Evolutionary conservation across 805 yeast genomes (phyloP), one percentile per base, ranked within the genome.

Genomic region (Kodamaea fukazawae): DNA sequence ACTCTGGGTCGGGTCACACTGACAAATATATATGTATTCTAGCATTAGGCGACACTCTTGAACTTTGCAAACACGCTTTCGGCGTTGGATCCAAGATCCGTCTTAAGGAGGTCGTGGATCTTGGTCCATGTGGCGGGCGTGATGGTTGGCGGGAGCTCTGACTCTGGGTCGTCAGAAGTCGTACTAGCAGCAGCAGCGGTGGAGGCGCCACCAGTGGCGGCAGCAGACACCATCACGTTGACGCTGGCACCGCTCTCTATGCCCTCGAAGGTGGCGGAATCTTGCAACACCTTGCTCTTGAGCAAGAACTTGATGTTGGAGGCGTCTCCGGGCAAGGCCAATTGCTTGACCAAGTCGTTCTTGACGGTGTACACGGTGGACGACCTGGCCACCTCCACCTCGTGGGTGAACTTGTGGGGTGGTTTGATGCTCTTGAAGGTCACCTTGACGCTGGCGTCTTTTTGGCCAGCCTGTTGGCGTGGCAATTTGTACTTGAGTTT

Each of bases 391-490:
- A 53, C 64, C 40, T 36, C 50, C 40, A 69, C 47, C 28, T 45
- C 57, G 4, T 54, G 45, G 28, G 63, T 57, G 58, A 86, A 83
- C 54, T 81, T 85, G 53, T 48, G 61, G 4, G 95, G 95, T 4
- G 83, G 76, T 50, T 81, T 79, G 40, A 87, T 74, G 22, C 90
- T 83, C 58, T 82, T 83, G 55, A 86, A 69, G 14, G 55, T 47
- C 36, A 71, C 50, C 15, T 48, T 53, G 40, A 65, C 49, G 26
- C 25, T 28, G 30, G 43, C 45, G 8, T 20, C 23, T 5, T 20
- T 20, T 8, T 20, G 32, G 11, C 12, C 26, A 13, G 31, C 35
- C 7, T 13, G 18, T 16, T 32, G 15, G 4, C 34, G 38, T 49
- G 65, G 73, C 49, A 60, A 69, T 0, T 53, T 49, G 22, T 42